Evolutionary conservation across 1,139 yeast genomes (phyloP).

Genomic region (Suhomyces terraborum): DNA sequence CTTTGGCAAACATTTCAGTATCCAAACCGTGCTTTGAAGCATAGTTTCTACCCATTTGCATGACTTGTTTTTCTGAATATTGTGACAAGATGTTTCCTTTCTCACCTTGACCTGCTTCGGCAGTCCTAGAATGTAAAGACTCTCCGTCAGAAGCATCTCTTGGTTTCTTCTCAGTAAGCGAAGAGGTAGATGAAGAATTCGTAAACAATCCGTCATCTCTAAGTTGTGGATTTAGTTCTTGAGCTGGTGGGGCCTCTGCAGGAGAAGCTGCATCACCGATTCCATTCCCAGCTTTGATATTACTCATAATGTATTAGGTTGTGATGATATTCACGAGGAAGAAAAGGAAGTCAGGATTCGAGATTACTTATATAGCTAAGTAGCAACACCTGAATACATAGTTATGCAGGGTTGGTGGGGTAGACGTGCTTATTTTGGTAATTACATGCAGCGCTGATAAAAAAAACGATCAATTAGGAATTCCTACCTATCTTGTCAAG

Average conservation of each 20-base stretch:
- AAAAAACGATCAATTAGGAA: neutral
- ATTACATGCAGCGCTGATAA: neutral
- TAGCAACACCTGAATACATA: neutral
- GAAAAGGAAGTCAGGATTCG: neutral
- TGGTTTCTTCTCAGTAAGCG: conserved; percentile 22
- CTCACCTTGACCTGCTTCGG: conserved; percentile 30
- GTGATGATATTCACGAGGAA: too few relatives aligned
- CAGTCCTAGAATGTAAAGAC: conserved; percentile 26
- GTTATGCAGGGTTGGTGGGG: neutral
- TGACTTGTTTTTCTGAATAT: conserved; percentile 63
- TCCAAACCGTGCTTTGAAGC: conserved; percentile 65
- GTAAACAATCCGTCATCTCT: conserved; percentile 24
- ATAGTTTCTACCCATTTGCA: conserved; percentile 71
- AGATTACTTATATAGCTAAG: neutral
- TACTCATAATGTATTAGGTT: conserved; percentile 3
- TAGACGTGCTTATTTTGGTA: neutral
- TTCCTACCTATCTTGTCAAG: neutral
- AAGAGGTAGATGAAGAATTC: conserved; percentile 24
- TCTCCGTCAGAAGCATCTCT: conserved; percentile 28
- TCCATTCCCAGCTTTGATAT: conserved; percentile 1
- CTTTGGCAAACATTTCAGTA: conserved; percentile 65
- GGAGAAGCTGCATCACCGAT: conserved; percentile 10
- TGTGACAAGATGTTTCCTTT: conserved; percentile 61
- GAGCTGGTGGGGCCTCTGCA: conserved; percentile 7
- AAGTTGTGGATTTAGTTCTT: conserved; percentile 6